Conservation (phyloP, 73 alveolate genomes). For the Paraurostyla sp. region DNA sequence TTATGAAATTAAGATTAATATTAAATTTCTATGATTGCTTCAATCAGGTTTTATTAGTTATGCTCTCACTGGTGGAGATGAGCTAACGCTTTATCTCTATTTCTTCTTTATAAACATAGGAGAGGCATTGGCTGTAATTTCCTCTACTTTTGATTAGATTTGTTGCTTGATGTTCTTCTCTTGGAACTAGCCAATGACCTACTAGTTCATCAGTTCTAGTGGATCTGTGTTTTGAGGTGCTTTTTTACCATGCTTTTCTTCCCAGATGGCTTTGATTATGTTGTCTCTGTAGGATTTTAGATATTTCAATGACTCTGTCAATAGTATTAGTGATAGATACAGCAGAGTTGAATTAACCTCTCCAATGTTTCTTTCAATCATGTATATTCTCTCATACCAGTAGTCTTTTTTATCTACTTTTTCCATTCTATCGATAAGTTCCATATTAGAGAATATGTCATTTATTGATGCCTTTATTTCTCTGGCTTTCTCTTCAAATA, state of each 20-base stretch:
- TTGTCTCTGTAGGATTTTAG: conserved; percentile 1
- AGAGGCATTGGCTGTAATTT: conserved; percentile 1
- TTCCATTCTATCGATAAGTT: neutral
- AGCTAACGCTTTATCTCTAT: too few species aligned
- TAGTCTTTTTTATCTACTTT: conserved; percentile 33
- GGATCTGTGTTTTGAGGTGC: conserved; percentile 9
- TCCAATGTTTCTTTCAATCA: conserved; percentile 53
- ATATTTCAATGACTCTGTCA: conserved; percentile 20
- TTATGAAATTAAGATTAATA: too few species aligned
- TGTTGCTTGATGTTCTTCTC: conserved; percentile 2
- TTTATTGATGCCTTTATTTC: neutral
- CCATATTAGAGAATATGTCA: neutral
- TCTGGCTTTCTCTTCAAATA: neutral
- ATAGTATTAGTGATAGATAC: neutral
- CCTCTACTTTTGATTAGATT: conserved; percentile 1
- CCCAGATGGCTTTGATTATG: conserved; percentile 19
- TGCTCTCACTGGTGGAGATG: too few species aligned
- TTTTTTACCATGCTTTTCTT: conserved; percentile 31
- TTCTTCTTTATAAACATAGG: conserved; percentile 3
- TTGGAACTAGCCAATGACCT: neutral
- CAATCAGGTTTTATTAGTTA: too few species aligned
- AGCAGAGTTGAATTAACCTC: conserved; percentile 47
- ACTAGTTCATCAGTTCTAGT: neutral
- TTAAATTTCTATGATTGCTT: too few species aligned
- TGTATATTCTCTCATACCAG: conserved; percentile 53